Base-by-base conservation (phyloP, 2,329 filamentous ascomycete species). In the Scortechinia acanthostroma region DNA sequence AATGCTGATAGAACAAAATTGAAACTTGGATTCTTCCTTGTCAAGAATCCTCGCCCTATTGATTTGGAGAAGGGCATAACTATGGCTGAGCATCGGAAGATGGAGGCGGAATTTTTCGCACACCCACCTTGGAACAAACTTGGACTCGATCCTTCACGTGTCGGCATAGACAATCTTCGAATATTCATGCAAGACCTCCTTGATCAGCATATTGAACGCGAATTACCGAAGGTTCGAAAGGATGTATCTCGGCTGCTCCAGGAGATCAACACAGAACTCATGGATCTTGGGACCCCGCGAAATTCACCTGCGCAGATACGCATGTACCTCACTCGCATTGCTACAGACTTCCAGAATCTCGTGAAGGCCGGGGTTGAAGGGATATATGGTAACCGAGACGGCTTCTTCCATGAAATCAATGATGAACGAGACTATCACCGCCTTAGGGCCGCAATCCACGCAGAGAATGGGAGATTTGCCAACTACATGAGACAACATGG, bases 11-110 rank as follows among this genome's bases (percentile, higher is more conserved):
- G 65, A 15, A 43, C 40, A 0, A 51, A 57, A 16, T 46, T 67
- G 1, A 52, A 62, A 22, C 63, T 70, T 0, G 74, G 74, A 0
- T 79, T 73, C 74, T 72, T 79, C 49, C 65, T 77, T 16, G 50
- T 80, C 3, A 70, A 66, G 17, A 80, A 80, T 47, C 58, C 52
- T 13, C 56, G 65, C 5, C 53, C 53, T 1, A 63, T 68, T n/a
- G 49, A 54, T 3, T 53, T 54, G 20, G 55, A 64, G 16, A 44
- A 43, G n/a, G 45, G 42, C 0, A 15, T 46, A 1, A 49, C 48
- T 1, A 44, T 54, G 15, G 51, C 55, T 1, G 49, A 55, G 19
- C 56, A 64, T 3, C 10, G 17, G 13, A 10, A 19, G 35, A 10
- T 17, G 13, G 35, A 40, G 35, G 17, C 6, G 35, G 0, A 49